These are phyloP conservation scores for Boletus rufocinnamomeus DNA, from an alignment of 768 basidiomycete genomes.

Conservation along the genomic window DNA sequence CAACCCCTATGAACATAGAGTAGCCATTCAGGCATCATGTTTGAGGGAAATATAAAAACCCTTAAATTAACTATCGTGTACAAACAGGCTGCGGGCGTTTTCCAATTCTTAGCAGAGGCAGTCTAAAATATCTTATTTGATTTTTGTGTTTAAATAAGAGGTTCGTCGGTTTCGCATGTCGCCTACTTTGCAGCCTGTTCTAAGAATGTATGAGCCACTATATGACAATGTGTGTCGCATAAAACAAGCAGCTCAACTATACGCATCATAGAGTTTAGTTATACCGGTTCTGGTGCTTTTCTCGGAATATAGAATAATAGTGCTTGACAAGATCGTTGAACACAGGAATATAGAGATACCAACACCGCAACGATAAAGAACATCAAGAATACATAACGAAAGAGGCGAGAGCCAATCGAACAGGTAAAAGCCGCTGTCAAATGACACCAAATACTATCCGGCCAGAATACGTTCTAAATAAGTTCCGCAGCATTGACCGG, in stretches of 20 bases:
- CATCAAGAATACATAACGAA: conserved; percentile 22
- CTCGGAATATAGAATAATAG: not conserved
- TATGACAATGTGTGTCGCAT: not conserved
- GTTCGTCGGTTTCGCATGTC: no score
- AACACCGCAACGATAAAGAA: conserved; percentile 9
- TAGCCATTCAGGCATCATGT: no score
- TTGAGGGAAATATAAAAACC: no score
- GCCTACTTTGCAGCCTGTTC: no score
- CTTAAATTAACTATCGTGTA: no score
- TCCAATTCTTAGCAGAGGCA: no score
- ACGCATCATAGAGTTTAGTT: not conserved
- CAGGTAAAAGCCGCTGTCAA: conserved; percentile 4
- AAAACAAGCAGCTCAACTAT: not conserved
- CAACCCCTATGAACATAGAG: no score
- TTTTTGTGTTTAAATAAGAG: no score
- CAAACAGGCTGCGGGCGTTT: no score
- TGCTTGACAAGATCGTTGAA: conserved; percentile 6
- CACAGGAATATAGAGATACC: conserved; percentile 11
- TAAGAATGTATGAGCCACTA: not conserved
- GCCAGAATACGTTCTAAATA: conserved; percentile 53
- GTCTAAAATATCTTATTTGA: no score
- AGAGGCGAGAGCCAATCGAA: conserved; percentile 10
- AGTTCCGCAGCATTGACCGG: conserved; percentile 97
- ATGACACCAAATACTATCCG: conserved; percentile 1
- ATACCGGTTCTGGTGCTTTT: not conserved